Conservation (phyloP, 345 rosid species). For the Chamaenerion angustifolium region DNA sequence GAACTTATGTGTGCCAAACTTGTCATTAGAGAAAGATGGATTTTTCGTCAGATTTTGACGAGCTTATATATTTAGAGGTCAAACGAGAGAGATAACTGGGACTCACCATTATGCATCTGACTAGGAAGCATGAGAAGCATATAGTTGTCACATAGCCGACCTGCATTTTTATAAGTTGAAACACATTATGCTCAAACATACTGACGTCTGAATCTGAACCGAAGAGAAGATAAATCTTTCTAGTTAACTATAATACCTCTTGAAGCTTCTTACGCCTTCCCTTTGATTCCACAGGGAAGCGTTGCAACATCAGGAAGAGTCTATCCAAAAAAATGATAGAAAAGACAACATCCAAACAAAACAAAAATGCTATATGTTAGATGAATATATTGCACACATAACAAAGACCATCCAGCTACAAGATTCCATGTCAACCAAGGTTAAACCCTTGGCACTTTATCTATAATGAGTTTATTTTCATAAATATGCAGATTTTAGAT, state of each 20-base stretch:
- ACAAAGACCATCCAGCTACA: not conserved
- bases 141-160: conserved; percentile 64
- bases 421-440: not conserved
- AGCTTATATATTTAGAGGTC: not conserved
- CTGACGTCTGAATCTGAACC: conserved; percentile 2
- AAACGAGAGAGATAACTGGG: not conserved
- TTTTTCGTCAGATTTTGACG: not conserved
- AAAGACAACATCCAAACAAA: not conserved
- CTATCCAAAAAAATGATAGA: conserved; percentile 21
- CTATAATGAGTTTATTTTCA: no score
- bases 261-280: conserved; percentile 72
- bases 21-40: not conserved
- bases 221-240: not conserved
- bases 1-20: no score
- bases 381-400: not conserved
- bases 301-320: conserved; percentile 64
- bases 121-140: conserved; percentile 64
- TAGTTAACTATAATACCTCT: conserved; percentile 33
- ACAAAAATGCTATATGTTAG: not conserved
- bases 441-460: not conserved
- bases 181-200: not conserved
- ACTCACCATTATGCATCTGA: conserved; percentile 68
- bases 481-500: no score
- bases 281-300: conserved; percentile 78
- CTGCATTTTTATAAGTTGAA: conserved; percentile 24